These are phyloP conservation scores for Didymella pomorum DNA, from an alignment of 2,329 filamentous ascomycete species.

Conservation along the genomic window DNA sequence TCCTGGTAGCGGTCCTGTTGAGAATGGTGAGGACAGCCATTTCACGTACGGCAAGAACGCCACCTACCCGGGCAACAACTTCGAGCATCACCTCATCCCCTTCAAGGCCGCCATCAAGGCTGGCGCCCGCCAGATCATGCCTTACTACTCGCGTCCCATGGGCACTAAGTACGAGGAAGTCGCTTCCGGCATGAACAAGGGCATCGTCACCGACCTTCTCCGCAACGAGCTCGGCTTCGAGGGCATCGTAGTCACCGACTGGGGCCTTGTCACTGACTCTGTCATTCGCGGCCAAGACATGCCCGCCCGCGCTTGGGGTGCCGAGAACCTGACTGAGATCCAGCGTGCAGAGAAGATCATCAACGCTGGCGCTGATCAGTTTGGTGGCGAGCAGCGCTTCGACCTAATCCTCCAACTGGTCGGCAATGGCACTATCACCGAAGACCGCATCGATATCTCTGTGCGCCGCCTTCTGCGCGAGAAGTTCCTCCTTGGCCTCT, in stretches of 20 bases:
- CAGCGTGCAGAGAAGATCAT: conserved; percentile 56
- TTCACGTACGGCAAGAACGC: conserved; percentile 62
- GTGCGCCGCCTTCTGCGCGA: conserved; percentile 58
- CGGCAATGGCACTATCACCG: conserved; percentile 51
- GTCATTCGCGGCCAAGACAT: conserved; percentile 55
- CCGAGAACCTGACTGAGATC: conserved; percentile 55
- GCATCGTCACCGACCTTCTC: conserved; percentile 60
- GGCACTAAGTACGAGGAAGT: conserved; percentile 58
- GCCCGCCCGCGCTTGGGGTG: conserved; percentile 61
- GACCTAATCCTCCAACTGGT: conserved; percentile 61
- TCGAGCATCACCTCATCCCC: conserved; percentile 60
- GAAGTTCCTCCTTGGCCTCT: conserved; percentile 62
- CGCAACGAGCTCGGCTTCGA: conserved; percentile 59
- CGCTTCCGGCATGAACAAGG: conserved; percentile 62
- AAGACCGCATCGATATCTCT: conserved; percentile 57
- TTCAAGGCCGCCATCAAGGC: conserved; percentile 61
- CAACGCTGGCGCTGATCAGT: conserved; percentile 62
- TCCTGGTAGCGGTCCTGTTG: conserved; percentile 59
- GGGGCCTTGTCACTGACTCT: conserved; percentile 61
- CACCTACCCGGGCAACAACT: conserved; percentile 60
- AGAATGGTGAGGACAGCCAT: conserved; percentile 62
- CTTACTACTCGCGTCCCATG: conserved; percentile 60
- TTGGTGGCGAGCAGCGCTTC: conserved; percentile 60
- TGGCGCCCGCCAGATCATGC: conserved; percentile 62
- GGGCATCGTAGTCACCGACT: conserved; percentile 62